Conservation (phyloP, 108 stramenopile genomes). For the Discostella stelligeroides region DNA sequence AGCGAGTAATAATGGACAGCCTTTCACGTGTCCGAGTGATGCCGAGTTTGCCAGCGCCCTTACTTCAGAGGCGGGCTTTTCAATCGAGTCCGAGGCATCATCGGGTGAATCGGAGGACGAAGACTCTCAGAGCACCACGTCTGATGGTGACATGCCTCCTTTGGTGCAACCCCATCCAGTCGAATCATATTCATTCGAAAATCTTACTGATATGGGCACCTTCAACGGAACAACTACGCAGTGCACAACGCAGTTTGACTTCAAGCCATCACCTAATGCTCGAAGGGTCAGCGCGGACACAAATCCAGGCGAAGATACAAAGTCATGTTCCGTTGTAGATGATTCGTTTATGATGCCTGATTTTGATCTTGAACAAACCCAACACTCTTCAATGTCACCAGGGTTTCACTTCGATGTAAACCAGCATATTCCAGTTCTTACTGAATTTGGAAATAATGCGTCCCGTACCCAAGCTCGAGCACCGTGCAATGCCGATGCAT, state of each 20-base stretch:
- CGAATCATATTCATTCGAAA: background rate
- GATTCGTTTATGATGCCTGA: background rate
- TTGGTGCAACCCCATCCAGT: background rate
- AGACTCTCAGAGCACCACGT: conserved; percentile 6
- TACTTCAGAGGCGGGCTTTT: background rate
- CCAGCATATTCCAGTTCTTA: background rate
- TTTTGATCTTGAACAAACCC: conserved; percentile 3
- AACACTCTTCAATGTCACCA: background rate
- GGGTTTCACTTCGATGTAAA: conserved; percentile 1
- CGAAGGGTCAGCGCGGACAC: conserved; percentile 11
- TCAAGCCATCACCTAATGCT: conserved; percentile 12
- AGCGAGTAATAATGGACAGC: background rate
- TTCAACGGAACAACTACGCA: conserved; percentile 1
- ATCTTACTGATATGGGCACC: background rate
- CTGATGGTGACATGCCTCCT: conserved; percentile 1
- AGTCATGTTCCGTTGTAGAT: conserved; percentile 3
- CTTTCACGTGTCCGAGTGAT: background rate
- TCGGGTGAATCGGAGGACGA: conserved; percentile 3
- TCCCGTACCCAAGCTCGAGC: background rate
- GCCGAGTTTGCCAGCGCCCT: conserved; percentile 3
- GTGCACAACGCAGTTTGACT: background rate
- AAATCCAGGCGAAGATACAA: background rate
- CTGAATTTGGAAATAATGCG: conserved; percentile 1
- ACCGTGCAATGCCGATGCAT: conserved; percentile 2
- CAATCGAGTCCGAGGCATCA: background rate